These are phyloP conservation scores for Collybia sordida DNA, from an alignment of 768 basidiomycete genomes.

Conservation along the genomic window DNA sequence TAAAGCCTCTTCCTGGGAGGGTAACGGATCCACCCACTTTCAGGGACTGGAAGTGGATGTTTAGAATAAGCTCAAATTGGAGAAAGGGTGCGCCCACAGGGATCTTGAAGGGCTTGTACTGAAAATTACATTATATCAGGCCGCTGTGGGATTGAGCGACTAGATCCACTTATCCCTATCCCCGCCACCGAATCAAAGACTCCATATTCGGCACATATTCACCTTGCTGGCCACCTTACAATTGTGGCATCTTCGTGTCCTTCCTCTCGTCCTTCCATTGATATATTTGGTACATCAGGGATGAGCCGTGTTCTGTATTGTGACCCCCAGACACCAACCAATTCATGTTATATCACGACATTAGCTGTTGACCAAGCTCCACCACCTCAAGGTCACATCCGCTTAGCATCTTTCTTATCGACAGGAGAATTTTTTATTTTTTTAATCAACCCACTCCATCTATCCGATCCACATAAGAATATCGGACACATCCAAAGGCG, in stretches of 20 bases:
- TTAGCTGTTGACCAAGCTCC: constrained; percentile 77
- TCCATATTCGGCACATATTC: constrained; percentile 36
- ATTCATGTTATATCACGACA: constrained; percentile 51
- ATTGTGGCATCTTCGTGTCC: constrained; percentile 54
- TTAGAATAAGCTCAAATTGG: constrained; percentile 83
- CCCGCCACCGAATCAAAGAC: constrained; percentile 6
- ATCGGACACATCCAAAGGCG: constrained; percentile 48
- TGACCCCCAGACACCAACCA: constrained; percentile 30
- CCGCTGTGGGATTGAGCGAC: constrained; percentile 54
- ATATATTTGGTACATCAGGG: constrained; percentile 33
- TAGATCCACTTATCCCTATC: constrained; percentile 16
- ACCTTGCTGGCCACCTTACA: constrained; percentile 60
- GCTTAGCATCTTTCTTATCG: constrained; percentile 61
- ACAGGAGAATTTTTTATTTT: constrained; percentile 69
- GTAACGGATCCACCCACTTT: constrained; percentile 33
- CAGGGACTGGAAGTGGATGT: constrained; percentile 86
- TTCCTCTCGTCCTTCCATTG: constrained; percentile 32
- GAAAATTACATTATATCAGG: constrained; percentile 38
- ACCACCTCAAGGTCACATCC: constrained; percentile 39
- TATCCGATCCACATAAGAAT: constrained; percentile 40
- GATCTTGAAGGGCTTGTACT: constrained; percentile 6
- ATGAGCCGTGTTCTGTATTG: constrained; percentile 41
- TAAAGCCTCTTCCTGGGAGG: constrained; percentile 59
- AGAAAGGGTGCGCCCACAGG: constrained; percentile 54
- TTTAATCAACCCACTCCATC: constrained; percentile 45